phyloP scores from a whole-genome alignment of 2,329 filamentous ascomycete genomes.

The Paraphoma chrysanthemicola region DNA sequence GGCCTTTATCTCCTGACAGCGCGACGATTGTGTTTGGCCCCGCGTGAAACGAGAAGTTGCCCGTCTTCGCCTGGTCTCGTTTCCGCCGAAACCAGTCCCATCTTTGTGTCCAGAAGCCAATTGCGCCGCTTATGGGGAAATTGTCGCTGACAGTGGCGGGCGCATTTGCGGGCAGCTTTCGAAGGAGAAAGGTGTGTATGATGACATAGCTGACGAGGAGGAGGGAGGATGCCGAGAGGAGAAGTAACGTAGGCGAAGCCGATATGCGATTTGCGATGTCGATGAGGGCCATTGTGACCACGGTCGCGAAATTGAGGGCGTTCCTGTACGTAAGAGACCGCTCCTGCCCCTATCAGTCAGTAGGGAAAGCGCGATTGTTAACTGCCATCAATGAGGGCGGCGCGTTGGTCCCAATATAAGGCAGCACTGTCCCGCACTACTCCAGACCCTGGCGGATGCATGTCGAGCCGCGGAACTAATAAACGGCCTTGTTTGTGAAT shows the following conservation, averaged over 20 bases:
- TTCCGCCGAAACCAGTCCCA: constrained; percentile 54
- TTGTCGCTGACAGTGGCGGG: constrained; percentile 28
- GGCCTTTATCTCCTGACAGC: constrained; percentile 52
- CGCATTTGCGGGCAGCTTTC: constrained; percentile 28
- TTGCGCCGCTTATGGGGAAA: constrained; percentile 53
- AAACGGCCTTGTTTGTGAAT: not conserved
- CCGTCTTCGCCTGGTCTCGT: constrained; percentile 39
- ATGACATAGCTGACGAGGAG: constrained; percentile 17
- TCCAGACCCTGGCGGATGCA: constrained; percentile 1
- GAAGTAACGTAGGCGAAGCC: constrained; percentile 11
- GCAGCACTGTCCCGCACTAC: not conserved
- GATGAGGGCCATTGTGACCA: constrained; percentile 16
- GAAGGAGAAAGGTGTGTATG: constrained; percentile 22
- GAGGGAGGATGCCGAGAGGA: constrained; percentile 12
- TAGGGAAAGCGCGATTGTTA: not conserved
- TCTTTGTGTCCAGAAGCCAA: constrained; percentile 56
- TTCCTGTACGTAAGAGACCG: not conserved
- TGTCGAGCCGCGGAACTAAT: not conserved
- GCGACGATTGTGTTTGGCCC: constrained; percentile 56
- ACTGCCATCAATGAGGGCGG: not conserved
- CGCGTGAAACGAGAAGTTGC: constrained; percentile 59
- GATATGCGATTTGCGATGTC: constrained; percentile 5
- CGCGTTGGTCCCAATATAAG: not conserved
- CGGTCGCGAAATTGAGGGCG: not conserved
- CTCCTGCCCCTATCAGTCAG: not conserved